These are phyloP conservation scores for Akebia trifoliata DNA, from an alignment of 164 flowering plant species.

Conservation along the genomic window DNA sequence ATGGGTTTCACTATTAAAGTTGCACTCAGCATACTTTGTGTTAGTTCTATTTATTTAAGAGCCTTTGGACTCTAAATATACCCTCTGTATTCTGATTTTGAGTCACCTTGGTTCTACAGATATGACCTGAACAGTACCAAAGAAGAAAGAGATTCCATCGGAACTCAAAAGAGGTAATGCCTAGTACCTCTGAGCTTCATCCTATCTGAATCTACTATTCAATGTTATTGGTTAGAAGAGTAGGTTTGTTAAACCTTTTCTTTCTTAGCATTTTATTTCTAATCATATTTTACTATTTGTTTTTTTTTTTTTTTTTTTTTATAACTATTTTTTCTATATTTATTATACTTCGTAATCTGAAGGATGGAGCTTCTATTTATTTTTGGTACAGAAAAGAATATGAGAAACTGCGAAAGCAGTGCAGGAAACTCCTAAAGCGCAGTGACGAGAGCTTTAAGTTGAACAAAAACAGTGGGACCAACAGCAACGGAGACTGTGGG, in stretches of 20 bases:
- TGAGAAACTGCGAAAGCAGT: constrained; percentile 38
- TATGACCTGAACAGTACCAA: constrained; percentile 49
- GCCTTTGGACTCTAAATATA: too few relatives aligned
- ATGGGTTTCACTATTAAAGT: too few relatives aligned
- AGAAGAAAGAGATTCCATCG: constrained; percentile 44
- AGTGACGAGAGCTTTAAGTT: constrained; percentile 14
- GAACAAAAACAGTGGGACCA: constrained; percentile 16
- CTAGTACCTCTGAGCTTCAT: too few relatives aligned
- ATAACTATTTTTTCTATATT: neutral
- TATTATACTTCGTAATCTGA: too few relatives aligned
- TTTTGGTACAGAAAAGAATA: constrained; percentile 43
- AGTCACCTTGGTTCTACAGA: constrained; percentile 24
- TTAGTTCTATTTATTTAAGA: too few relatives aligned
- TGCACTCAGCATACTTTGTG: too few relatives aligned
- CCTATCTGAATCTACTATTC: neutral
- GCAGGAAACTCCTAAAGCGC: constrained; percentile 24
- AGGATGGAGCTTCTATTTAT: constrained; percentile 4
- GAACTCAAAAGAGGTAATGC: constrained; percentile 40
- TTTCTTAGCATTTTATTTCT: neutral
- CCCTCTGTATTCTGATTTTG: neutral
- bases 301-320: neutral
- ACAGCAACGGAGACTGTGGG: constrained; percentile 17
- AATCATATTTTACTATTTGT: neutral
- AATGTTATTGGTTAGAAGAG: neutral
- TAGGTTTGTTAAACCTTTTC: neutral